These are phyloP conservation scores for Canariomyces notabilis DNA, from an alignment of 2,329 filamentous ascomycete species.

Conservation along the genomic window DNA sequence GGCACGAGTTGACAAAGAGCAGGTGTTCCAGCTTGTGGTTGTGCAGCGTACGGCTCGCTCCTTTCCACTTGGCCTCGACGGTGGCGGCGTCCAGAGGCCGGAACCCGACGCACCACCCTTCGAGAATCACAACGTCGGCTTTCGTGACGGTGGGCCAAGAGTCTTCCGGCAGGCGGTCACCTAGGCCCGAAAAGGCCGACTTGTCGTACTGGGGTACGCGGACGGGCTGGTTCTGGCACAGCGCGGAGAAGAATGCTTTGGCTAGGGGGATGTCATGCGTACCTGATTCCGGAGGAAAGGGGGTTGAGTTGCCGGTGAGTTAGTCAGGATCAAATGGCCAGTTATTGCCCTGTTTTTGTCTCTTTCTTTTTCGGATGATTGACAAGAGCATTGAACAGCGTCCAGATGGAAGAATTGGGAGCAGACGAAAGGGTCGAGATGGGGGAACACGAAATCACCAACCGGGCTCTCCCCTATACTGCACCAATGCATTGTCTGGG, in stretches of 20 bases:
- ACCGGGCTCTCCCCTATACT: constrained; percentile 77
- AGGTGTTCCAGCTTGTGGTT: constrained; percentile 46
- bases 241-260: constrained; percentile 53
- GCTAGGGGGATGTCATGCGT: constrained; percentile 72
- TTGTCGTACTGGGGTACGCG: constrained; percentile 77
- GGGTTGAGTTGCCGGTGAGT: not conserved
- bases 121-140: constrained; percentile 61
- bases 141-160: constrained; percentile 57
- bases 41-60: constrained; percentile 40
- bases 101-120: constrained; percentile 91
- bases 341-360: not conserved
- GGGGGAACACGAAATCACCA: constrained; percentile 30
- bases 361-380: not conserved
- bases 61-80: constrained; percentile 48
- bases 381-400: not conserved
- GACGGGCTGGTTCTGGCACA: constrained; percentile 49
- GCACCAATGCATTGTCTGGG: constrained; percentile 68
- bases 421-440: constrained; percentile 3
- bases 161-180: constrained; percentile 62
- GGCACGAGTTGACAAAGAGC: constrained; percentile 44
- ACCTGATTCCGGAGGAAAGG: constrained; percentile 16
- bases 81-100: constrained; percentile 52
- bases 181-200: constrained; percentile 66
- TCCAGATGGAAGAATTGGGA: constrained; percentile 9
- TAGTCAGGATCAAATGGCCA: not conserved